These are phyloP conservation scores for Penicillium glabrum DNA, from an alignment of 2,329 filamentous ascomycete genomes.

Conservation along the genomic window DNA sequence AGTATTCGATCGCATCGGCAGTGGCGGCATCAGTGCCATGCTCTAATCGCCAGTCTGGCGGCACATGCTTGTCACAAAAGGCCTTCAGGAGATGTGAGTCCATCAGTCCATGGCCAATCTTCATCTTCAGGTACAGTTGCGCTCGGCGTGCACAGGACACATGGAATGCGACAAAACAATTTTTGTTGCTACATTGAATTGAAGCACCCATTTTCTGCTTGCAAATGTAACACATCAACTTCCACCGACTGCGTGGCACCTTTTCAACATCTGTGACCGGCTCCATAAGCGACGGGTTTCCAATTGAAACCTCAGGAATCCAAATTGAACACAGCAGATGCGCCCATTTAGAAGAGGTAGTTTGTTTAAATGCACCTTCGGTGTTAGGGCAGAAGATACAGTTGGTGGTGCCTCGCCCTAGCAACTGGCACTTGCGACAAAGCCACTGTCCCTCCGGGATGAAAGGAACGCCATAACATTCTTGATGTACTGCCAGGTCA, in stretches of 20 bases:
- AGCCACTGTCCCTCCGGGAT: constrained; percentile 99
- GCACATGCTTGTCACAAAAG: constrained; percentile 94
- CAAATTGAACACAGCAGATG: constrained; percentile 96
- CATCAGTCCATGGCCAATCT: constrained; percentile 80
- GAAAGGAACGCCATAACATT: constrained; percentile 98
- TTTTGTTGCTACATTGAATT: constrained; percentile 97
- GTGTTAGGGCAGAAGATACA: constrained; percentile 99
- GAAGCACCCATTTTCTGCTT: constrained; percentile 97
- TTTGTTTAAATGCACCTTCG: constrained; percentile 97
- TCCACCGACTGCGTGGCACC: constrained; percentile 92
- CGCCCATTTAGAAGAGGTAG: constrained; percentile 92
- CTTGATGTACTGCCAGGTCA: constrained; percentile 95
- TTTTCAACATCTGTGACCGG: constrained; percentile 98
- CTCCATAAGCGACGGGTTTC: constrained; percentile 97
- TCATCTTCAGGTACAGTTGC: constrained; percentile 92
- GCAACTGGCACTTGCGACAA: constrained; percentile 93
- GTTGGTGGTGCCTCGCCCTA: constrained; percentile 86
- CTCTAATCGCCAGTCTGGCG: constrained; percentile 81
- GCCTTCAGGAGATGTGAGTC: constrained; percentile 85
- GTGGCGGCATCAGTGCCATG: constrained; percentile 80
- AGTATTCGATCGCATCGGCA: constrained; percentile 81
- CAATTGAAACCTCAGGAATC: constrained; percentile 95
- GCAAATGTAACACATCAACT: constrained; percentile 92
- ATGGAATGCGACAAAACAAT: constrained; percentile 95
- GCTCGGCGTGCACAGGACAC: constrained; percentile 91